phyloP scores from a whole-genome alignment of 306 rosid genomes.

The Rosa persica region DNA sequence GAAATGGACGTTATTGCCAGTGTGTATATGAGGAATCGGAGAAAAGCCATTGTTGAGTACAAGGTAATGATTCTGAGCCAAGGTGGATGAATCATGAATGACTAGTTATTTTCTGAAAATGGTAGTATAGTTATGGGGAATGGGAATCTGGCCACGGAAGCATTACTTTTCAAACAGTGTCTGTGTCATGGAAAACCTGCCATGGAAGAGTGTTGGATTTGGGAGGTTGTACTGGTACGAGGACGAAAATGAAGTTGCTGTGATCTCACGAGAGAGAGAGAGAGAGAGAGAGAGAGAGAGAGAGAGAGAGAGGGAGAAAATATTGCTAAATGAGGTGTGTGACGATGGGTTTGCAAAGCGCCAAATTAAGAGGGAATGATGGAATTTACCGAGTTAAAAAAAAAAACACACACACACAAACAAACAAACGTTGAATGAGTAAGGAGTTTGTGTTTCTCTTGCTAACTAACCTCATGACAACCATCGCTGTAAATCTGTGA shows the following conservation, averaged over 20 bases:
- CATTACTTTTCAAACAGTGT: not conserved
- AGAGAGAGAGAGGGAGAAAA: not conserved
- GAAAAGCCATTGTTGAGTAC: conserved; percentile 10
- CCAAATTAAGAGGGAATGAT: not conserved
- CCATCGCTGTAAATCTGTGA: no score
- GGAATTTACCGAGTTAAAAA: not conserved
- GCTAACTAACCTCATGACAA: no score
- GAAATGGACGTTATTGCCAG: not conserved
- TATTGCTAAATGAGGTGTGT: not conserved
- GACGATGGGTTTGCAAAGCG: not conserved
- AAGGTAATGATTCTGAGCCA: not conserved
- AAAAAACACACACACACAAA: no score
- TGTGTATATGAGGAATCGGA: not conserved
- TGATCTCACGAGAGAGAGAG: conserved; percentile 17
- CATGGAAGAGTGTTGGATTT: not conserved
- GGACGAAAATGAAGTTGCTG: not conserved
- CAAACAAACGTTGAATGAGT: no score
- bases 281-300: not conserved
- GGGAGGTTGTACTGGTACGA: not conserved
- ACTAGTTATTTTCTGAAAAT: not conserved
- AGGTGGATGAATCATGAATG: not conserved
- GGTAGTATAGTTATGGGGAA: not conserved
- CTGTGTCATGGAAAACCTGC: conserved; percentile 6
- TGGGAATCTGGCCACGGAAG: not conserved
- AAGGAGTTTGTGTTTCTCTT: no score